A percentile compares a stretch with the other conserved stretches of the same genome.
phyloP scores from a whole-genome alignment of 140 eudicot genomes.

The Oenanthe javanica region DNA sequence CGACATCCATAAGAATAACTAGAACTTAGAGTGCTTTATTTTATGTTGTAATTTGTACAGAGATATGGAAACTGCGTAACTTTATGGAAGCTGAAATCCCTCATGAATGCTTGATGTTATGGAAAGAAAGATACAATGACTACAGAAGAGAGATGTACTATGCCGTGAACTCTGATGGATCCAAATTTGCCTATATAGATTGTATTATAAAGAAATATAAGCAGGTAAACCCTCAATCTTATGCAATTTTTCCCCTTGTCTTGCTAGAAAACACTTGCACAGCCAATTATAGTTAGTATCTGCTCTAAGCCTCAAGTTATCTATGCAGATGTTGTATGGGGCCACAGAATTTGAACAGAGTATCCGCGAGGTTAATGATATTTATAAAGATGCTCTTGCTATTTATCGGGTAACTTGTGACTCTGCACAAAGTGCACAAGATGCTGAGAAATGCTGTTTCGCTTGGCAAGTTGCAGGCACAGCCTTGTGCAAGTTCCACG shows the following conservation, averaged over 20 bases:
- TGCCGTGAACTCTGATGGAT: conserved; percentile 29
- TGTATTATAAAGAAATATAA: conserved; percentile 44
- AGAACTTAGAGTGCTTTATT: too few species aligned
- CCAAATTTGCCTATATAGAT: conserved; percentile 28
- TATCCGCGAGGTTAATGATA: conserved; percentile 23
- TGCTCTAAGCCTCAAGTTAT: not conserved
- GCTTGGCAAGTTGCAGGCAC: conserved; percentile 77
- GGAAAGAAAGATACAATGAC: conserved; percentile 31
- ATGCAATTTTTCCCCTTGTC: not conserved
- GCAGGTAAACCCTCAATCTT: conserved; percentile 28
- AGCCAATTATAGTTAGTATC: not conserved
- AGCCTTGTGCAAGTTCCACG: conserved; percentile 40
- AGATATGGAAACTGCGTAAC: conserved; percentile 39
- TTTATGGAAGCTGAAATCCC: conserved; percentile 40
- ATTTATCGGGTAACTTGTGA: conserved; percentile 48
- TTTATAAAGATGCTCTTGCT: conserved; percentile 56
- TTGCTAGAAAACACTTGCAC: not conserved
- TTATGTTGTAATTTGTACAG: conserved; percentile 5
- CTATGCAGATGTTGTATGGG: conserved; percentile 44
- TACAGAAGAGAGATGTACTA: conserved; percentile 40
- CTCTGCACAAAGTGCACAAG: conserved; percentile 23
- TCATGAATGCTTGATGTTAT: conserved; percentile 15
- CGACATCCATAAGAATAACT: not conserved
- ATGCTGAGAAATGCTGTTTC: conserved; percentile 43
- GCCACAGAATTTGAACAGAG: conserved; percentile 42